A percentile compares a stretch with the other conserved stretches of the same genome.
These are phyloP conservation scores for Aspergillus panamensis DNA, from an alignment of 495 filamentous ascomycete genomes.

Conservation along the genomic window DNA sequence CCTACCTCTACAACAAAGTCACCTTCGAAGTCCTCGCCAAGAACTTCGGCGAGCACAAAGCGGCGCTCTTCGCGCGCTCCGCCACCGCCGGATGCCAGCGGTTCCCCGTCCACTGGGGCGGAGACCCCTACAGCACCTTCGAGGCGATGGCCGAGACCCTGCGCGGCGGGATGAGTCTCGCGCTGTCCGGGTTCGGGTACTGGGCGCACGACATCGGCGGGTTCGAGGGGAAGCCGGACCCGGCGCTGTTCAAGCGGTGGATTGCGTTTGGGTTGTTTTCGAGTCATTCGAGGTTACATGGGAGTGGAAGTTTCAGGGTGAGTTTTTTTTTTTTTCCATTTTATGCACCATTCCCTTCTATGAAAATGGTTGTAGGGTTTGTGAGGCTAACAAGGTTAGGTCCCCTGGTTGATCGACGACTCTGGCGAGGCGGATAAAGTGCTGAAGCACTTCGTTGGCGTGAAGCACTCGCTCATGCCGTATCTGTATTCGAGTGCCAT, in stretches of 20 bases:
- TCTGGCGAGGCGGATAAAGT: slow-evolving; percentile 11
- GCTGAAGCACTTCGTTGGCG: slow-evolving; percentile 7
- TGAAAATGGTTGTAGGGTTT: no score
- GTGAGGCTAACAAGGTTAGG: no score
- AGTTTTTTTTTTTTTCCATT: not conserved
- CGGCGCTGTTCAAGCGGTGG: slow-evolving; percentile 14
- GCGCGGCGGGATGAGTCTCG: slow-evolving; percentile 16
- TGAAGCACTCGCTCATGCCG: slow-evolving; percentile 16
- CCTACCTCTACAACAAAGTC: slow-evolving; percentile 17
- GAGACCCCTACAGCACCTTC: slow-evolving; percentile 15
- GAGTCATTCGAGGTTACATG: slow-evolving; percentile 14
- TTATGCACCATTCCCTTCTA: no score
- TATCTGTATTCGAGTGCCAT: slow-evolving; percentile 14
- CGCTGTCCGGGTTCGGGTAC: slow-evolving; percentile 14
- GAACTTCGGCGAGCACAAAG: slow-evolving; percentile 13
- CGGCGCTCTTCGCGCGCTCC: slow-evolving; percentile 15
- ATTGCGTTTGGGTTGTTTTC: slow-evolving; percentile 16
- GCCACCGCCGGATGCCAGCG: slow-evolving; percentile 14
- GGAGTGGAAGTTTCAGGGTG: slow-evolving; percentile 15
- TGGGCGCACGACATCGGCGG: slow-evolving; percentile 16
- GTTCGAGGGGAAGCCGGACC: slow-evolving; percentile 14
- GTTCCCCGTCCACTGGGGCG: slow-evolving; percentile 17
- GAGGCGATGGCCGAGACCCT: slow-evolving; percentile 16
- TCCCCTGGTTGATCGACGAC: slow-evolving; percentile 12
- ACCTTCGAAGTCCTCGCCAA: slow-evolving; percentile 10